phyloP scores from a whole-genome alignment of 768 basidiomycete species.

The Clathrus columnatus region DNA sequence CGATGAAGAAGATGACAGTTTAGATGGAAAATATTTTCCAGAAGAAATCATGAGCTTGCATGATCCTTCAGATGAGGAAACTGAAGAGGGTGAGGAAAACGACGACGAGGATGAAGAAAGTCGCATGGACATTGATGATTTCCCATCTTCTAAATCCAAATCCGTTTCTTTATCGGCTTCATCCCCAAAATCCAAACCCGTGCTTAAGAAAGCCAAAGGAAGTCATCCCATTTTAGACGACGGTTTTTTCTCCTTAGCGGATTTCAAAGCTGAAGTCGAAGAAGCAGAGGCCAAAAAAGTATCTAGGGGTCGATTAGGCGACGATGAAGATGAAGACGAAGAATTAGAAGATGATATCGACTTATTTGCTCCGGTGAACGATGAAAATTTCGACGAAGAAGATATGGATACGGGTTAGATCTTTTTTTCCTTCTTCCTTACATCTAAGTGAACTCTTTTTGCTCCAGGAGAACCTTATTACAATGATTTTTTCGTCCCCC shows the following conservation, averaged over 20 bases:
- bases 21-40: background rate
- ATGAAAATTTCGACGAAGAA: slow-evolving; percentile 33
- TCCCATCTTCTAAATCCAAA: slow-evolving; percentile 15
- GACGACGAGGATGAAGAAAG: slow-evolving; percentile 24
- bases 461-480: slow-evolving; percentile 51
- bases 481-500: slow-evolving; percentile 73
- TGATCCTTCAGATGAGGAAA: slow-evolving; percentile 18
- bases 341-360: slow-evolving; percentile 45
- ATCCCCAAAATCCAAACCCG: slow-evolving; percentile 16
- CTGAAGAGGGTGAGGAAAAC: slow-evolving; percentile 24
- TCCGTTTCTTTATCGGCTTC: slow-evolving; percentile 13
- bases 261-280: slow-evolving; percentile 83
- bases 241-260: slow-evolving; percentile 78
- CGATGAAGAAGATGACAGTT: slow-evolving; percentile 21
- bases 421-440: background rate
- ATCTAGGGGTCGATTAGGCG: slow-evolving; percentile 51
- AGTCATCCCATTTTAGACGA: slow-evolving; percentile 63
- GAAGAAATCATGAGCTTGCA: slow-evolving; percentile 13
- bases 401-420: slow-evolving; percentile 31
- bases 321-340: slow-evolving; percentile 39
- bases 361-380: slow-evolving; percentile 55
- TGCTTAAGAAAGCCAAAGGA: slow-evolving; percentile 11
- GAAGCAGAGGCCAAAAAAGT: slow-evolving; percentile 58
- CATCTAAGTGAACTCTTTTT: slow-evolving; percentile 8
- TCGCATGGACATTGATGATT: slow-evolving; percentile 22